Evolutionary conservation across 306 rosid species (phyloP).

Genomic region (Delonix regia): DNA sequence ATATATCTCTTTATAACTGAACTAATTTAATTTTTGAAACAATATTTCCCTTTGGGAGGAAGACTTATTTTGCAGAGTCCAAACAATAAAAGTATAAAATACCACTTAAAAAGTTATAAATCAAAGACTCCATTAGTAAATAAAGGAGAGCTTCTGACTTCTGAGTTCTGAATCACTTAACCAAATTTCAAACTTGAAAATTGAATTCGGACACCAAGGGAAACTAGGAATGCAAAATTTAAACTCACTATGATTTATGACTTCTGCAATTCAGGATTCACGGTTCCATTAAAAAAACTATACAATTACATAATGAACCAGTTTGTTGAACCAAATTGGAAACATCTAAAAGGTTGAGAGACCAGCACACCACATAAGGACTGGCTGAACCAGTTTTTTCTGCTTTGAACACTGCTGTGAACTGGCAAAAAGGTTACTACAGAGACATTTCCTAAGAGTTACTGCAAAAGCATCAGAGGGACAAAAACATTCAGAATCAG

Average conservation of each 20-base stretch:
- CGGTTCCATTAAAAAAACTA: constrained; percentile 18
- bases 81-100: no score
- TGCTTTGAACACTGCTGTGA: no score
- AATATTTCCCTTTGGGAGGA: no score
- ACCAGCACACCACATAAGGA: no score
- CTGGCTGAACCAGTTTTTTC: no score
- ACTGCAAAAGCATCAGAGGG: constrained; percentile 27
- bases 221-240: constrained; percentile 33
- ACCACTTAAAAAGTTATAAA: no score
- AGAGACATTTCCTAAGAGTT: constrained; percentile 37
- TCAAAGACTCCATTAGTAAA: not conserved
- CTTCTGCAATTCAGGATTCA: constrained; percentile 15
- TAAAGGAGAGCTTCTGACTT: not conserved
- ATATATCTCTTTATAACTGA: no score
- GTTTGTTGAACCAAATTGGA: constrained; percentile 23
- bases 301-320: constrained; percentile 18
- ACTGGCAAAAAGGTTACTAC: constrained; percentile 1
- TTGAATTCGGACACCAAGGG: not conserved
- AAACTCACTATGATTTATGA: constrained; percentile 19
- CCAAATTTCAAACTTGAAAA: constrained; percentile 19
- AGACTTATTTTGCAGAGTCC: no score
- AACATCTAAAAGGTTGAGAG: constrained; percentile 16
- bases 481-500: constrained; percentile 15
- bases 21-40: no score
- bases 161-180: constrained; percentile 27